These are phyloP conservation scores for Boletus semigastroideus DNA, from an alignment of 1,284 basidiomycete species.

Conservation along the genomic window DNA sequence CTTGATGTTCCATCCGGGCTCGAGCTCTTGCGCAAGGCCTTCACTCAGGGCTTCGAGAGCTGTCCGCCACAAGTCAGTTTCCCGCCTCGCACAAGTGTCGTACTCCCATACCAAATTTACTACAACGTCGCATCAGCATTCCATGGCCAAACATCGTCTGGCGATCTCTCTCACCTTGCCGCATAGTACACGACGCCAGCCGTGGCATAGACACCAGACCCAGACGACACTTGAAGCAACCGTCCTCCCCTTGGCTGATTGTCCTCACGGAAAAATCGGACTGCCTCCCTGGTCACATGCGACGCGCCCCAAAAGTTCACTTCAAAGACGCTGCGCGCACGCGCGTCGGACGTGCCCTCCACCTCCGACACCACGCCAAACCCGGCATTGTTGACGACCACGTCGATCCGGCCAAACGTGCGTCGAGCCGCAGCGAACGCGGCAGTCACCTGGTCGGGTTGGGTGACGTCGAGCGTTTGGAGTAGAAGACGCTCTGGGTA, in stretches of 20 bases:
- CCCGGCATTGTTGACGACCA: slow-evolving; percentile 46
- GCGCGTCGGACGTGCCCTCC: slow-evolving; percentile 18
- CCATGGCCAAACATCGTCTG: too few species aligned
- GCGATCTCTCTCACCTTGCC: too few species aligned
- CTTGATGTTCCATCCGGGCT: slow-evolving; percentile 27
- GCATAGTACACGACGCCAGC: slow-evolving; percentile 12
- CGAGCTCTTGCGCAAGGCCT: slow-evolving; percentile 15
- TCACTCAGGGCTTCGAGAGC: too few species aligned
- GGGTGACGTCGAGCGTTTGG: slow-evolving; percentile 40
- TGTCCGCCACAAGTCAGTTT: too few species aligned
- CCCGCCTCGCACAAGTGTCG: too few species aligned
- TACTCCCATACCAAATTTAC: too few species aligned
- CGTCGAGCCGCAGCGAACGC: slow-evolving; percentile 34
- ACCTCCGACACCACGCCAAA: slow-evolving; percentile 7
- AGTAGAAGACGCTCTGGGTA: slow-evolving; percentile 35
- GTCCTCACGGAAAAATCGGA: slow-evolving; percentile 25
- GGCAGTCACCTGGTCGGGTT: slow-evolving; percentile 22
- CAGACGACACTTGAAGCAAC: slow-evolving; percentile 24
- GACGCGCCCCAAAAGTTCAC: slow-evolving; percentile 38
- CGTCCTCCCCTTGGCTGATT: slow-evolving; percentile 26
- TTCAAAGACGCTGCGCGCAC: slow-evolving; percentile 32
- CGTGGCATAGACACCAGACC: slow-evolving; percentile 7
- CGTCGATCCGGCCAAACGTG: slow-evolving; percentile 40
- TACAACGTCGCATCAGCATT: too few species aligned
- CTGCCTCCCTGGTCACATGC: slow-evolving; percentile 28